These are phyloP conservation scores for Capronia epimyces DNA, from an alignment of 2,329 filamentous ascomycete species.

Conservation along the genomic window DNA sequence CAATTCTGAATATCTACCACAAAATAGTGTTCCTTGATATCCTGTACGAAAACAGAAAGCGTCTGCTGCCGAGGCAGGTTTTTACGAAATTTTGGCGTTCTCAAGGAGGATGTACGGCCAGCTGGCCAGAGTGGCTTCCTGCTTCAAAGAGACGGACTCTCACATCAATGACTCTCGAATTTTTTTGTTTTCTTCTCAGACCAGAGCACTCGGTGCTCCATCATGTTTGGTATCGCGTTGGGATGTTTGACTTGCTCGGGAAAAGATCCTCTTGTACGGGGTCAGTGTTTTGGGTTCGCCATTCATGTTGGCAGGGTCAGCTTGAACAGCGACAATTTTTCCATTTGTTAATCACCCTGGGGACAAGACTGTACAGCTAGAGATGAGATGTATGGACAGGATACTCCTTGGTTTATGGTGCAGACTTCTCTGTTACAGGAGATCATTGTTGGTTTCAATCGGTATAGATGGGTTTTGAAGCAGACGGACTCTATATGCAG, in stretches of 20 bases:
- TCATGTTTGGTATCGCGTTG: constrained; percentile 12
- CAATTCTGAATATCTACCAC: constrained; percentile 14
- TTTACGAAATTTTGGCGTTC: constrained; percentile 12
- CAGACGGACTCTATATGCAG: neutral
- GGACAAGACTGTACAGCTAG: constrained; percentile 26
- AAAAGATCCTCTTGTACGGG: constrained; percentile 16
- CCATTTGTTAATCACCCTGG: constrained; percentile 25
- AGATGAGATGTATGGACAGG: constrained; percentile 23
- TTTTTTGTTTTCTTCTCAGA: constrained; percentile 8
- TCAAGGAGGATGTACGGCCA: constrained; percentile 4
- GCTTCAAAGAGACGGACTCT: constrained; percentile 3
- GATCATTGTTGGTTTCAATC: neutral
- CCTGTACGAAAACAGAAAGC: constrained; percentile 27
- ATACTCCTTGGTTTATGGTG: neutral
- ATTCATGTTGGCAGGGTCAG: constrained; percentile 18
- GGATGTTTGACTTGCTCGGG: neutral
- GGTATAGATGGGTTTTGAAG: neutral
- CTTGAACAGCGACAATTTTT: constrained; percentile 24
- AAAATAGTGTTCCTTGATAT: constrained; percentile 25
- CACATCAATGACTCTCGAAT: constrained; percentile 4
- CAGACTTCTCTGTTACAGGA: neutral
- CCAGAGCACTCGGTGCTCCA: neutral
- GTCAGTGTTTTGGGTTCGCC: constrained; percentile 19
- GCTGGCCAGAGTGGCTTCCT: neutral
- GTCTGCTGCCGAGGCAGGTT: constrained; percentile 13